Evolutionary conservation across 441 rosid genomes (phyloP), one percentile per base, ranked within the genome.

Genomic region (Brassica hybrid): DNA sequence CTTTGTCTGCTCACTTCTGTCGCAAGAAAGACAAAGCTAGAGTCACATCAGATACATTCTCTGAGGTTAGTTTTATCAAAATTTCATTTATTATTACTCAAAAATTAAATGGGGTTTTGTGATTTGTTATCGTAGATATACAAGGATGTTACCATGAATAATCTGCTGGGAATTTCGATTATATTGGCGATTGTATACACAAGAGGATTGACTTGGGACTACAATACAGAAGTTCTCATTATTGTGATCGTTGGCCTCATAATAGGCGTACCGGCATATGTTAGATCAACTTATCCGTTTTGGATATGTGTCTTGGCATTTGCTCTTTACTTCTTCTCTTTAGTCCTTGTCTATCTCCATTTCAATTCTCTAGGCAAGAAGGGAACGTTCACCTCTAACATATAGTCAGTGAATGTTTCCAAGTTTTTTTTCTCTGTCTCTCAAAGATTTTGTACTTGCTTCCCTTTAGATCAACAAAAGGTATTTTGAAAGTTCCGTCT

Each of bases 61-160:
- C 82, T 4, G 88, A 86, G 90, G 90, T 87, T 75, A 7, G 70
- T 75, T 50, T 48, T 1, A 3, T 11, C 2, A 56, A 23, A 61
- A 48, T 7, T 69, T 25, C 63, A 60, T 21, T 16, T 14, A 60
- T 10, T 41, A 6, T 4, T 10, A 5, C 38, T 34, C 38, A 34
- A 34, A 34, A 34, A 2, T 11, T 9, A 36, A 8, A 23, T 10
- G 4, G 4, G 25, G 38, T 34, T 36, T 36, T 4, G 8, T 54
- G 6, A 52, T 11, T 7, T 3, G 3, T 18, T 11, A 13, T 41
- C 5, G 30, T 85, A 90, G 87, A 79, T 88, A 8, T 91, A 91
- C 56, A 78, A 77, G 7, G 92, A 85, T 56, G 88, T 88, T 17
- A 87, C 89, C 75, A 86, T 88, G 91, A 86, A 85, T 84, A 89